These are phyloP conservation scores for Penicillium nucicola DNA, from an alignment of 495 filamentous ascomycete species.

Conservation along the genomic window DNA sequence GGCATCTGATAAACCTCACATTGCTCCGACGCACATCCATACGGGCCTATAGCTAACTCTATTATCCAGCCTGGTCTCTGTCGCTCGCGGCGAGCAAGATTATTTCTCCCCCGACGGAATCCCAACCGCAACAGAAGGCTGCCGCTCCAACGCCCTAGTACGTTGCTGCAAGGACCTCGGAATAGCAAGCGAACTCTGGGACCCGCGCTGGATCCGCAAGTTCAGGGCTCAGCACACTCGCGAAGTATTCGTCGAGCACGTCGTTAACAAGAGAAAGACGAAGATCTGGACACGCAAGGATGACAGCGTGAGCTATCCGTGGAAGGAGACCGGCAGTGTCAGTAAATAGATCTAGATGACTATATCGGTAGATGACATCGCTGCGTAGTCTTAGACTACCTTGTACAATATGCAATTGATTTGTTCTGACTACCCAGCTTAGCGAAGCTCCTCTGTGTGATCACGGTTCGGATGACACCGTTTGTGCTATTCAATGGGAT, in stretches of 20 bases:
- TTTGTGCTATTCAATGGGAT: too few species aligned
- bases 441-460: too few species aligned
- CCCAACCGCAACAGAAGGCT: constrained; percentile 94
- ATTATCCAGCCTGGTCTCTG: constrained; percentile 70
- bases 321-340: constrained; percentile 53
- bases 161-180: constrained; percentile 97
- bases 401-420: too few species aligned
- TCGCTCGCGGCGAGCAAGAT: constrained; percentile 91
- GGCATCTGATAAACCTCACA: background rate
- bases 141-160: constrained; percentile 94
- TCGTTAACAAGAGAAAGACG: constrained; percentile 77
- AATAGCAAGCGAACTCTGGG: constrained; percentile 93
- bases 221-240: constrained; percentile 66
- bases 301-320: constrained; percentile 74
- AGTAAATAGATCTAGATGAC: constrained; percentile 26
- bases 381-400: too few species aligned
- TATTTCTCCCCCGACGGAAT: constrained; percentile 92
- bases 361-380: too few species aligned
- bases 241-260: constrained; percentile 81
- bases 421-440: too few species aligned
- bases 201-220: constrained; percentile 81
- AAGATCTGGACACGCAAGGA: constrained; percentile 89
- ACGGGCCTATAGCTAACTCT: constrained; percentile 1
- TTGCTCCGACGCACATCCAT: background rate
- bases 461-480: too few species aligned